A percentile compares a stretch with the other conserved stretches of the same genome.
These are phyloP conservation scores for Hypoxylon sp. DNA, from an alignment of 2,329 filamentous ascomycete species.

Conservation along the genomic window DNA sequence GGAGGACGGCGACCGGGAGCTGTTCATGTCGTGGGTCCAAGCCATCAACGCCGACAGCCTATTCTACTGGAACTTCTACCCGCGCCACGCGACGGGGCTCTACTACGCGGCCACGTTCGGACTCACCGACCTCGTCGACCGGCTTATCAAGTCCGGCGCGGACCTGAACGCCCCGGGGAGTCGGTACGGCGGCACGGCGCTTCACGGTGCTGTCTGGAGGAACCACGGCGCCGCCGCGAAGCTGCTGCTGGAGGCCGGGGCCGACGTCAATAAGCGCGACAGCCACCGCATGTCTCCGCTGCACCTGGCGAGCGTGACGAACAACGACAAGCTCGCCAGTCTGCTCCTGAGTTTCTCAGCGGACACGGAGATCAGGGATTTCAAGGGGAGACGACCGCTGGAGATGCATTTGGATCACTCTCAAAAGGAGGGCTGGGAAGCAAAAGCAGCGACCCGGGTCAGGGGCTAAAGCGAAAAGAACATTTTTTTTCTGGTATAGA, in stretches of 20 bases:
- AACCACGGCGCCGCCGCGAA: conserved; percentile 8
- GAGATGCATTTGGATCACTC: neutral
- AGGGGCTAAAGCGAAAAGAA: too few relatives aligned
- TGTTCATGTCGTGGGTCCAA: conserved; percentile 34
- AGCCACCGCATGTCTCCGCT: neutral
- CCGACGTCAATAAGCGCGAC: neutral
- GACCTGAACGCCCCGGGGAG: conserved; percentile 22
- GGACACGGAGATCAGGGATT: neutral
- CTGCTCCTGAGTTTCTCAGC: neutral
- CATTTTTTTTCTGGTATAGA: too few relatives aligned
- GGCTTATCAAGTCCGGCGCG: neutral
- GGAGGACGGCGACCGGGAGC: neutral
- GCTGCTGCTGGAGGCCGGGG: conserved; percentile 28
- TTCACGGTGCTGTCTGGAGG: conserved; percentile 26
- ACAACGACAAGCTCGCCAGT: neutral
- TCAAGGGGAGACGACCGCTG: neutral
- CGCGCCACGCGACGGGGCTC: conserved; percentile 26
- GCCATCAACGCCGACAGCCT: conserved; percentile 21
- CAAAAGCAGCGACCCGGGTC: too few relatives aligned
- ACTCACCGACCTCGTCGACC: conserved; percentile 7
- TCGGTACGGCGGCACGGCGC: conserved; percentile 30
- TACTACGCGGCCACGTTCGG: conserved; percentile 34
- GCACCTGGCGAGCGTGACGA: neutral
- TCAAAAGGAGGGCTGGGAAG: neutral
- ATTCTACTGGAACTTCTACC: conserved; percentile 26